These are phyloP conservation scores for Hypoxylon trugodes DNA, from an alignment of 495 filamentous ascomycete genomes.

Conservation along the genomic window DNA sequence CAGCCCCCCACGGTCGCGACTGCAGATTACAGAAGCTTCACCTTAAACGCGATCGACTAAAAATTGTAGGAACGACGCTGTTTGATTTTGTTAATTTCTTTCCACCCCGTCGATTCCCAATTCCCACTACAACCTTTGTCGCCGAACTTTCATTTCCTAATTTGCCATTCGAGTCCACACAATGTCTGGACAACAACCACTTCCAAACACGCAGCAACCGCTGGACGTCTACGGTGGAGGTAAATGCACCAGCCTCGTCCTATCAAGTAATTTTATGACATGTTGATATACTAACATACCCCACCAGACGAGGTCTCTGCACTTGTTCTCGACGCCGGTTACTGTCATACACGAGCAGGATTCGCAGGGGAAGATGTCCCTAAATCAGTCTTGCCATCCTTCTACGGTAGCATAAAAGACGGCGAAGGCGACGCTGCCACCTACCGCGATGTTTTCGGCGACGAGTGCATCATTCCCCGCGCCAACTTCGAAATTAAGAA, in stretches of 20 bases:
- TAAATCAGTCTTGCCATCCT: conserved; percentile 89
- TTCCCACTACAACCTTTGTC: neutral
- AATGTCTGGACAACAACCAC: conserved; percentile 42
- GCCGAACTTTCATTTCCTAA: neutral
- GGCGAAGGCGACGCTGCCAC: conserved; percentile 58
- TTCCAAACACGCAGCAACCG: conserved; percentile 53
- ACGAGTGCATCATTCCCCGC: conserved; percentile 81
- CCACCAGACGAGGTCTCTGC: conserved; percentile 90
- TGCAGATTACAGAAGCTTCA: conserved; percentile 14
- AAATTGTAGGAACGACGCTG: neutral
- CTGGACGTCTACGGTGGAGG: conserved; percentile 84
- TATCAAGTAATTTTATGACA: too few relatives aligned
- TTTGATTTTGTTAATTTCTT: too few relatives aligned
- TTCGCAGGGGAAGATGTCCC: conserved; percentile 98
- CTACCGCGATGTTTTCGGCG: conserved; percentile 80
- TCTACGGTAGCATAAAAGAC: conserved; percentile 70
- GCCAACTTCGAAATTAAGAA: conserved; percentile 82
- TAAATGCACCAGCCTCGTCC: conserved; percentile 54
- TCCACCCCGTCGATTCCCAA: too few relatives aligned
- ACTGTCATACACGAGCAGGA: conserved; percentile 87
- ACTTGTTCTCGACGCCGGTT: conserved; percentile 94
- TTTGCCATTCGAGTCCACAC: conserved; percentile 1
- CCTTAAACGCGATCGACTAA: conserved; percentile 14
- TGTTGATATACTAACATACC: conserved; percentile 11
- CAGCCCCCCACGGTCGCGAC: conserved; percentile 22